Evolutionary conservation across 768 basidiomycete genomes (phyloP).

Genomic region (Rhizopogon roseolus): DNA sequence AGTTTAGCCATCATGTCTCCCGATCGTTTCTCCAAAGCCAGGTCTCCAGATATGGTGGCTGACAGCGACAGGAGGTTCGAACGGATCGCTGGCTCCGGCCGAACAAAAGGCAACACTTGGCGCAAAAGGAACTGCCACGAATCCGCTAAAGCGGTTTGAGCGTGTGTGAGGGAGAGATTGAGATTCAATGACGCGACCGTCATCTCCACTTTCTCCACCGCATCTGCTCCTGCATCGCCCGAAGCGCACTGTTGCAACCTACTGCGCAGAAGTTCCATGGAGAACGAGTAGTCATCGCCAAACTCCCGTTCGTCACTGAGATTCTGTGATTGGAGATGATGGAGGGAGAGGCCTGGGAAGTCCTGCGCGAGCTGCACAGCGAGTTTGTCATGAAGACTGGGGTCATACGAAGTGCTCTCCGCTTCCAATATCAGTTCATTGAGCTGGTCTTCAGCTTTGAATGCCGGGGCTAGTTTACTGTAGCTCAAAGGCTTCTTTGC

Average conservation of each 20-base stretch:
- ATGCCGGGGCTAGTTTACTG: slow-evolving; percentile 45
- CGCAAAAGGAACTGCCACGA: slow-evolving; percentile 75
- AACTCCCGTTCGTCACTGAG: slow-evolving; percentile 66
- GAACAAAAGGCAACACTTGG: slow-evolving; percentile 57
- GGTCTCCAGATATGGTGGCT: slow-evolving; percentile 57
- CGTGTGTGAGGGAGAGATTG: slow-evolving; percentile 80
- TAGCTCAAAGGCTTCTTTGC: slow-evolving; percentile 57
- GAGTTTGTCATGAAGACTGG: slow-evolving; percentile 63
- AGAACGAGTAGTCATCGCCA: slow-evolving; percentile 78
- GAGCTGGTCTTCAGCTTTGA: slow-evolving; percentile 60
- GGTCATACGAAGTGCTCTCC: slow-evolving; percentile 65
- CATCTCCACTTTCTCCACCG: slow-evolving; percentile 47
- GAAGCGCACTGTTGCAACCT: slow-evolving; percentile 43
- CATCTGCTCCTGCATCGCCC: slow-evolving; percentile 36
- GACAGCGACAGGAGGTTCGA: slow-evolving; percentile 57
- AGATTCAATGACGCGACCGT: slow-evolving; percentile 74
- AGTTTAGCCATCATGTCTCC: slow-evolving; percentile 86
- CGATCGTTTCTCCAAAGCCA: slow-evolving; percentile 61
- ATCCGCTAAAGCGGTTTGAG: slow-evolving; percentile 68
- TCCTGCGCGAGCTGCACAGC: slow-evolving; percentile 40
- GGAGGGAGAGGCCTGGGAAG: slow-evolving; percentile 59
- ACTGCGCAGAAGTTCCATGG: slow-evolving; percentile 50
- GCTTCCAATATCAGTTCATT: slow-evolving; percentile 68
- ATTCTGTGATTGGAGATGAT: slow-evolving; percentile 60
- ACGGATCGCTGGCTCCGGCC: slow-evolving; percentile 44